Evolutionary conservation across 2,329 filamentous ascomycete genomes (phyloP).

Genomic region (Hypoxylon sp.): DNA sequence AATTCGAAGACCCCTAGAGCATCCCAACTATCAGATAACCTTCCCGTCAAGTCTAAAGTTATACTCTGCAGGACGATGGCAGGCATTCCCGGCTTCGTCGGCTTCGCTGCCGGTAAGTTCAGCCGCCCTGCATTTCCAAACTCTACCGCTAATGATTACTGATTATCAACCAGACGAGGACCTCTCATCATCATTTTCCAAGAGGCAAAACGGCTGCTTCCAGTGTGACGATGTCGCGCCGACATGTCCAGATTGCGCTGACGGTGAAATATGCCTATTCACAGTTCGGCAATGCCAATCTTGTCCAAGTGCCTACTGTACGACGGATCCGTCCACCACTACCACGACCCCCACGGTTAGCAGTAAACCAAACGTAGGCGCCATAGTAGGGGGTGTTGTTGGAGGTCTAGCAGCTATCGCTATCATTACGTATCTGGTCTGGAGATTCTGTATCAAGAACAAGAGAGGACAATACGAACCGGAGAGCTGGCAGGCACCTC

Average conservation of each 20-base stretch:
- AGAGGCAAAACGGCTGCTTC: conserved; percentile 59
- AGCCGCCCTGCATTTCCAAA: conserved; percentile 4
- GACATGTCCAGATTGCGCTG: conserved; percentile 60
- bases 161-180: conserved; percentile 40
- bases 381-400: conserved; percentile 91
- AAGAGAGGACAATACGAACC: conserved; percentile 73
- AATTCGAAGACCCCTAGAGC: conserved; percentile 19
- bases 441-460: conserved; percentile 87
- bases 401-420: conserved; percentile 83
- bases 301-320: conserved; percentile 63
- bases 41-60: conserved; percentile 6
- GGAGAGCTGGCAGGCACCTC: conserved; percentile 65
- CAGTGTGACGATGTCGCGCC: conserved; percentile 57
- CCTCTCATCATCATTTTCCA: conserved; percentile 50
- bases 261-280: conserved; percentile 59
- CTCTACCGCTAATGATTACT: conserved; percentile 30
- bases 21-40: conserved; percentile 8
- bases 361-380: conserved; percentile 76
- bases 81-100: conserved; percentile 47
- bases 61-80: conserved; percentile 40
- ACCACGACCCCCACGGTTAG: conserved; percentile 24
- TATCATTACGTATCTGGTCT: conserved; percentile 82
- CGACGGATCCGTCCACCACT: conserved; percentile 46
- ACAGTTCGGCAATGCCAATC: conserved; percentile 58
- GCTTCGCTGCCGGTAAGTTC: conserved; percentile 47